These are phyloP conservation scores for Angomonas deanei DNA, from an alignment of 208 protist species.

Conservation along the genomic window DNA sequence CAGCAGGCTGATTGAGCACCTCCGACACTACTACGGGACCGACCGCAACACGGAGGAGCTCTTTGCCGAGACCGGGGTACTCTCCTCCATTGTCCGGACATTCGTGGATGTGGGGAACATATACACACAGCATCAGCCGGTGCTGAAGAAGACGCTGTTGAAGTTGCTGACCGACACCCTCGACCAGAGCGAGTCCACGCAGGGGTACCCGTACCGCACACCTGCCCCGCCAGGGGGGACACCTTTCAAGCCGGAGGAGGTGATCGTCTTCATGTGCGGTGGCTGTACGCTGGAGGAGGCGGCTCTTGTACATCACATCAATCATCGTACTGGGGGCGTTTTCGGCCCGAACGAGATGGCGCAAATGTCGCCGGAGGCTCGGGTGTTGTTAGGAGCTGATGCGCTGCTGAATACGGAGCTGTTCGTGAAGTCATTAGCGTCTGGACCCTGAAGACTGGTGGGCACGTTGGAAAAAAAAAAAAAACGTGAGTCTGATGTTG, in stretches of 20 bases:
- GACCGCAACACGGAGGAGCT: conserved; percentile 74
- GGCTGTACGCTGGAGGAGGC: conserved; percentile 82
- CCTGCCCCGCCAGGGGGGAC: conserved; percentile 21
- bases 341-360: conserved; percentile 44
- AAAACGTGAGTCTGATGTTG: too few relatives aligned
- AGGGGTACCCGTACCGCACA: conserved; percentile 42
- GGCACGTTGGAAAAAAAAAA: not conserved
- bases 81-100: conserved; percentile 76
- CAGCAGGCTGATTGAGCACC: conserved; percentile 35
- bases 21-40: conserved; percentile 62
- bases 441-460: conserved; percentile 7
- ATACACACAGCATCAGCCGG: conserved; percentile 96
- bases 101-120: conserved; percentile 93
- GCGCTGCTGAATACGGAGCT: conserved; percentile 44
- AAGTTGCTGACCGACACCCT: conserved; percentile 63
- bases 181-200: conserved; percentile 24
- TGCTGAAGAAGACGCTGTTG: conserved; percentile 80
- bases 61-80: conserved; percentile 80
- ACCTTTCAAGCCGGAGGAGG: conserved; percentile 50
- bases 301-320: conserved; percentile 68
- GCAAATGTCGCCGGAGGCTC: conserved; percentile 26
- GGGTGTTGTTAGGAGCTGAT: conserved; percentile 49
- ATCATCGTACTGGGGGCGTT: conserved; percentile 28
- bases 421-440: conserved; percentile 43
- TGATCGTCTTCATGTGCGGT: conserved; percentile 82